Percentiles rank a stretch among this genome's conserved stretches.
Evolutionary conservation across 192 early-diverging fungal genomes (phyloP).

Genomic region (Gigaspora rosea): DNA sequence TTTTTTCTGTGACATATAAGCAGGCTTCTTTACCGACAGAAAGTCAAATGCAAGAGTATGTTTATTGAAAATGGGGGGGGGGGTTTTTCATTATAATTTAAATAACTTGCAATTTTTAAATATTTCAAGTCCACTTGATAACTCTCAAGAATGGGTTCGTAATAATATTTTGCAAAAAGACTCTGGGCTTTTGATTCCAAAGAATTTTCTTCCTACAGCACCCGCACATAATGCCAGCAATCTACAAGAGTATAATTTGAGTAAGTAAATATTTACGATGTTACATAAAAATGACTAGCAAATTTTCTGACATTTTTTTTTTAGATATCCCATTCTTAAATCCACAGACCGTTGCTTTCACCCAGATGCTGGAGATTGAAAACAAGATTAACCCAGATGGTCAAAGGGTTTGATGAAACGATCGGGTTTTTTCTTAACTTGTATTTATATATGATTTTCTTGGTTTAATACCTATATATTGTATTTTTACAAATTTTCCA

Average conservation of each 20-base stretch:
- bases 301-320: not conserved
- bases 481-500: too few species aligned
- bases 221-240: conserved; percentile 43
- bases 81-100: not conserved
- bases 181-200: conserved; percentile 66
- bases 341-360: conserved; percentile 83
- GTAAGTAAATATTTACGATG: conserved; percentile 32
- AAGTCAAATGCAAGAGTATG: conserved; percentile 42
- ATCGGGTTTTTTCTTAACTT: too few species aligned
- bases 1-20: conserved; percentile 46
- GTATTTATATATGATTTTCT: too few species aligned
- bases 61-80: not conserved
- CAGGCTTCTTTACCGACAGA: conserved; percentile 56
- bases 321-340: conserved; percentile 63
- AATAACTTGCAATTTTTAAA: conserved; percentile 26
- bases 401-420: not conserved
- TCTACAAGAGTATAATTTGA: conserved; percentile 35
- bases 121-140: conserved; percentile 49
- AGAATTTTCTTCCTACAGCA: conserved; percentile 78
- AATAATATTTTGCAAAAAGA: conserved; percentile 57
- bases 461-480: too few species aligned
- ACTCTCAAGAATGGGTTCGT: conserved; percentile 68
- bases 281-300: conserved; percentile 31
- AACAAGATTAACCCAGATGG: conserved; percentile 71
- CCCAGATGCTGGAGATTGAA: conserved; percentile 64